Conservation (phyloP, 352 stramenopile species). For the Phytophthora sojae region DNA sequence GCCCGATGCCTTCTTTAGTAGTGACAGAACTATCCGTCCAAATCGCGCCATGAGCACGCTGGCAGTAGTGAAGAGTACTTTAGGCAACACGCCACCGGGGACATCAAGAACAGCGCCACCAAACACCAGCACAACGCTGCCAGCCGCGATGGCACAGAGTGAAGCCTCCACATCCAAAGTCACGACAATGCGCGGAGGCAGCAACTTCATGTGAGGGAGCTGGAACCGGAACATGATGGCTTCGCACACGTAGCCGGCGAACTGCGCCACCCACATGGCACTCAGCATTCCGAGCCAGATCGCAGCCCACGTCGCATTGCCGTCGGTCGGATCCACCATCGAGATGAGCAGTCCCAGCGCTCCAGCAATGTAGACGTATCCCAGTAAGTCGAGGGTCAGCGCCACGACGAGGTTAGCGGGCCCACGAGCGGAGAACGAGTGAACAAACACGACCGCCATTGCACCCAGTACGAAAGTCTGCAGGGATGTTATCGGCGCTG, state of each 20-base stretch:
- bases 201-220: constrained; percentile 46
- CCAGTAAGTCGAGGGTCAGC: constrained; percentile 45
- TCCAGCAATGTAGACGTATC: constrained; percentile 49
- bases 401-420: constrained; percentile 49
- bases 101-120: constrained; percentile 41
- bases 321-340: constrained; percentile 53
- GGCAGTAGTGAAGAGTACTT: constrained; percentile 77
- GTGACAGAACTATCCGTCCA: constrained; percentile 91
- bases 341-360: constrained; percentile 45
- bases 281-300: constrained; percentile 52
- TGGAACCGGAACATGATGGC: constrained; percentile 66
- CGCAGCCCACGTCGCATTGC: constrained; percentile 38
- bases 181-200: constrained; percentile 55
- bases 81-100: constrained; percentile 60
- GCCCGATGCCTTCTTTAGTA: constrained; percentile 93
- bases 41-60: constrained; percentile 91
- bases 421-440: constrained; percentile 28
- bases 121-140: constrained; percentile 47
- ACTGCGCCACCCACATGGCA: constrained; percentile 54
- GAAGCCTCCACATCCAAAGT: constrained; percentile 58
- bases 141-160: constrained; percentile 46
- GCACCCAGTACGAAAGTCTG: constrained; percentile 45
- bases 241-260: constrained; percentile 58
- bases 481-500: constrained; percentile 39
- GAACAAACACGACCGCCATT: constrained; percentile 42